phyloP scores from a whole-genome alignment of 768 basidiomycete genomes.

The Macrolepiota fuliginosa region DNA sequence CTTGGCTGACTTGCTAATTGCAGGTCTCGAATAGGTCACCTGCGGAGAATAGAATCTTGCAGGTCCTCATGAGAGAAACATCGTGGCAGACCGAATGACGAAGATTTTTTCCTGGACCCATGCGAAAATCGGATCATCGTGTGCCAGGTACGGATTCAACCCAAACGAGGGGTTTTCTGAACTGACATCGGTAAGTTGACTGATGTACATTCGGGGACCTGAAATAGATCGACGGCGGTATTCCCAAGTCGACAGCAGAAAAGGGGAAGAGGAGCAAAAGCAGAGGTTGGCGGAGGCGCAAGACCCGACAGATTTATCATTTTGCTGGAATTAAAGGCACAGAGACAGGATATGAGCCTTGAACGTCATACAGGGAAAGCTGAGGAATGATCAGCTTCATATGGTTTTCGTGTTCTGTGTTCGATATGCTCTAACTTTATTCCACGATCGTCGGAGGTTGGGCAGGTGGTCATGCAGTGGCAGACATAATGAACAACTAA shows the following conservation, averaged over 20 bases:
- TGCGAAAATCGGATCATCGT: conserved; percentile 1
- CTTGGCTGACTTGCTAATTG: neutral
- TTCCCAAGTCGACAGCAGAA: neutral
- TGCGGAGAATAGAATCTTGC: neutral
- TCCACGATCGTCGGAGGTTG: conserved; percentile 1
- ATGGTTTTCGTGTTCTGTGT: neutral
- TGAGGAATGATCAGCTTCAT: neutral
- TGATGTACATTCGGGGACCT: neutral
- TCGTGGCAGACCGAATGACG: neutral
- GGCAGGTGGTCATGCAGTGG: neutral
- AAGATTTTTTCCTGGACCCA: neutral
- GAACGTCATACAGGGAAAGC: neutral
- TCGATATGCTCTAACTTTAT: neutral
- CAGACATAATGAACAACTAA: neutral
- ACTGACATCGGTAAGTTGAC: neutral
- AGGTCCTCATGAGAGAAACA: neutral
- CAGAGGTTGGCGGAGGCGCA: neutral
- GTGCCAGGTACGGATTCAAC: conserved; percentile 4
- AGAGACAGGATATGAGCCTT: neutral
- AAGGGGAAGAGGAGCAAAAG: neutral
- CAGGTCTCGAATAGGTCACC: neutral
- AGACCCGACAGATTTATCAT: neutral
- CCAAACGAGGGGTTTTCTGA: neutral
- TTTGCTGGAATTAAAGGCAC: neutral
- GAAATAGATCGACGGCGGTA: neutral